Evolutionary conservation across 2,329 filamentous ascomycete species (phyloP).

Genomic region (Aulographum hederae): DNA sequence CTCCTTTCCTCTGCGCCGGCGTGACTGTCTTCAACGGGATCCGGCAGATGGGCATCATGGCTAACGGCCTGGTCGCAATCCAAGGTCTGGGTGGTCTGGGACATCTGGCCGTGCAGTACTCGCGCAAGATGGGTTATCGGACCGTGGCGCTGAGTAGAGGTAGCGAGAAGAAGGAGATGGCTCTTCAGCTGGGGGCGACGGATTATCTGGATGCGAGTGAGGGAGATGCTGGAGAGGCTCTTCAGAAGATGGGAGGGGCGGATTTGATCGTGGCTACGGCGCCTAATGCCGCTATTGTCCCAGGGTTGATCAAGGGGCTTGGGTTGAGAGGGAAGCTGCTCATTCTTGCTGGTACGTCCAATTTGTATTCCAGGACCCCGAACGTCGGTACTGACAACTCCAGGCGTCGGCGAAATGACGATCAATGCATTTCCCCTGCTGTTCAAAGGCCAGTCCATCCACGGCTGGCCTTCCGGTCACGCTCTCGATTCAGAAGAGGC

Average conservation of each 20-base stretch:
- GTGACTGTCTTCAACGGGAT: conserved; percentile 35
- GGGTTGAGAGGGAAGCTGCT: conserved; percentile 38
- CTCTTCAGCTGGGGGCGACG: conserved; percentile 34
- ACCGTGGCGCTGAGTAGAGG: conserved; percentile 33
- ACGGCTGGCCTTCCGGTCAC: conserved; percentile 35
- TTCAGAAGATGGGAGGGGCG: conserved; percentile 42
- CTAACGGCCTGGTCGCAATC: conserved; percentile 29
- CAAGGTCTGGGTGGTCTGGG: conserved; percentile 35
- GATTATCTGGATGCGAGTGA: conserved; percentile 37
- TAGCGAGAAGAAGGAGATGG: conserved; percentile 32
- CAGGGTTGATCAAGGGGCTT: conserved; percentile 34
- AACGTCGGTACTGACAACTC: background rate
- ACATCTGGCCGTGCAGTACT: conserved; percentile 34
- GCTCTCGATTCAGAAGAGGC: conserved; percentile 33
- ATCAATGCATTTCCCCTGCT: conserved; percentile 26
- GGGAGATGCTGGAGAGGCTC: conserved; percentile 28
- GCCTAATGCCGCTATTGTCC: conserved; percentile 38
- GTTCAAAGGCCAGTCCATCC: conserved; percentile 25
- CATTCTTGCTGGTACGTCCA: conserved; percentile 33
- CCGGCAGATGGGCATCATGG: conserved; percentile 25
- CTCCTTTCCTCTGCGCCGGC: conserved; percentile 31
- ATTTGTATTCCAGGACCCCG: no score
- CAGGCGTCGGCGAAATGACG: conserved; percentile 25
- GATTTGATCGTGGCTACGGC: conserved; percentile 44
- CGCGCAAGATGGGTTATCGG: conserved; percentile 31